phyloP scores from a whole-genome alignment of 768 basidiomycete species.

The Russula vinacea region DNA sequence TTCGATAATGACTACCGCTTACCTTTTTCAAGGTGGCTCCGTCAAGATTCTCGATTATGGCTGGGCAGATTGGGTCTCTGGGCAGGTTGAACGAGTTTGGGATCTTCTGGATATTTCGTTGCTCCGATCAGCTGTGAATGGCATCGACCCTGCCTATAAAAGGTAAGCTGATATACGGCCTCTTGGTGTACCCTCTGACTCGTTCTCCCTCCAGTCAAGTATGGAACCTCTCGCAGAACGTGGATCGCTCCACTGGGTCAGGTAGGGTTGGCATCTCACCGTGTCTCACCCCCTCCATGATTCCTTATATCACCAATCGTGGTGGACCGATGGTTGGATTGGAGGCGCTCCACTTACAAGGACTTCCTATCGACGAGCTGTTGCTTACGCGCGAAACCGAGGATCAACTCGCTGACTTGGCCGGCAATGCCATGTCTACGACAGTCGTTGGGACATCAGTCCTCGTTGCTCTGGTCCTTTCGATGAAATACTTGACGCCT shows the following conservation, averaged over 20 bases:
- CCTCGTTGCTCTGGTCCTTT: slow-evolving; percentile 71
- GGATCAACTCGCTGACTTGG: slow-evolving; percentile 90
- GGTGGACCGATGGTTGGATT: slow-evolving; percentile 94
- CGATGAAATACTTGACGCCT: slow-evolving; percentile 60
- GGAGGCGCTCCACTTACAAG: slow-evolving; percentile 92
- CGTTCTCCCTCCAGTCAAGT: slow-evolving; percentile 54
- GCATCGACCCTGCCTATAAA: slow-evolving; percentile 84
- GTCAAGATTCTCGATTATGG: slow-evolving; percentile 86
- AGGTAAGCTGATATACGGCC: slow-evolving; percentile 52
- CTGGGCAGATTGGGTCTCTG: slow-evolving; percentile 92
- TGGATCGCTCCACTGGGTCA: slow-evolving; percentile 84
- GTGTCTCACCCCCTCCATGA: slow-evolving; percentile 95
- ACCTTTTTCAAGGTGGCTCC: slow-evolving; percentile 55
- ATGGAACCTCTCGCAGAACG: slow-evolving; percentile 97
- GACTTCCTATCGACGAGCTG: slow-evolving; percentile 87
- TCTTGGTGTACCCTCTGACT: slow-evolving; percentile 1
- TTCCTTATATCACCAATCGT: slow-evolving; percentile 92
- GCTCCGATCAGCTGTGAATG: slow-evolving; percentile 74
- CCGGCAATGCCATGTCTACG: slow-evolving; percentile 97
- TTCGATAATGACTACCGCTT: background rate
- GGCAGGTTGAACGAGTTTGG: slow-evolving; percentile 92
- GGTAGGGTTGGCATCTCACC: slow-evolving; percentile 81
- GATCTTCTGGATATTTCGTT: slow-evolving; percentile 91
- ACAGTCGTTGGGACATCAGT: slow-evolving; percentile 93
- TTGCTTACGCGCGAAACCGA: slow-evolving; percentile 89